phyloP scores from a whole-genome alignment of 495 filamentous ascomycete genomes.

The Neurospora cerealis region DNA sequence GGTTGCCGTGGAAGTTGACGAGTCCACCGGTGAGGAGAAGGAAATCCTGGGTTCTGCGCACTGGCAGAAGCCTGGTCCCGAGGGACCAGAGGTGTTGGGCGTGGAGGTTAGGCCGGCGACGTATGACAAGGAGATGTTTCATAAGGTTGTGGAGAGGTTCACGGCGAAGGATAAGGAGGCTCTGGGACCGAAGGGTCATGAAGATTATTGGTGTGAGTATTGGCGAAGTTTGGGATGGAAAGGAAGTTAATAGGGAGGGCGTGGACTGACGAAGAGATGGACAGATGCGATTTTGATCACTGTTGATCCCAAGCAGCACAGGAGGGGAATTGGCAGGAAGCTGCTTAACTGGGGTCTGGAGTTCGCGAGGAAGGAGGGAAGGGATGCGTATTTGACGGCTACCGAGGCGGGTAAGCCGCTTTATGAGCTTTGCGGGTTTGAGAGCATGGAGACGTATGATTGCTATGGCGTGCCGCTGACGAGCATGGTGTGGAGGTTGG shows the following conservation, averaged over 20 bases:
- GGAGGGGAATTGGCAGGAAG: conserved; percentile 17
- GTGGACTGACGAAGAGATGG: conserved; percentile 3
- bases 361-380: conserved; percentile 2
- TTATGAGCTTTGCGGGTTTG: conserved; percentile 13
- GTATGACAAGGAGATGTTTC: background rate
- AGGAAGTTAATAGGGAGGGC: background rate
- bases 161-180: background rate
- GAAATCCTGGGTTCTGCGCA: conserved; percentile 14
- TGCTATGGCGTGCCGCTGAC: background rate
- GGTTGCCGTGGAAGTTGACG: conserved; percentile 14
- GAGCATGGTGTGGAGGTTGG: background rate
- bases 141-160: background rate
- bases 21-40: background rate
- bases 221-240: background rate
- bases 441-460: background rate
- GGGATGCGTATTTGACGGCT: conserved; percentile 9
- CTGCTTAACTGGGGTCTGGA: conserved; percentile 15
- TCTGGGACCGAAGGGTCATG: background rate
- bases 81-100: background rate
- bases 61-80: conserved; percentile 10
- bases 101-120: background rate
- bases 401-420: conserved; percentile 10
- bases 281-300: conserved; percentile 14
- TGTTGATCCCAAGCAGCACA: conserved; percentile 13
- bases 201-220: background rate